Evolutionary conservation across 306 rosid genomes (phyloP).

Genomic region (Biancaea sappan): DNA sequence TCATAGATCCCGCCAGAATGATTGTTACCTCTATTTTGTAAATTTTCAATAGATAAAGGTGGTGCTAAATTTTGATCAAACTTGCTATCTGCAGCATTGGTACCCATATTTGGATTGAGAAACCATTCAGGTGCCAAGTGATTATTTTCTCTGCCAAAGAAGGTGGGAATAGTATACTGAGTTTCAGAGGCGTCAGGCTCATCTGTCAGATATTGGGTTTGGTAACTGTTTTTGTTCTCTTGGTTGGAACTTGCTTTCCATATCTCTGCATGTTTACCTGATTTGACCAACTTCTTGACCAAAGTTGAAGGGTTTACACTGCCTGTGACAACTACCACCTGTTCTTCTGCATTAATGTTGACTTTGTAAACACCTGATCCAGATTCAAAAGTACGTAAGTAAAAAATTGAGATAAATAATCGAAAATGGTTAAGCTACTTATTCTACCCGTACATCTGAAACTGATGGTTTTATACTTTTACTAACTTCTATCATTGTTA

Average conservation of each 20-base stretch:
- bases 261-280: conserved; percentile 64
- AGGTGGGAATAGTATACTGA: conserved; percentile 33
- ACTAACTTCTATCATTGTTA: background rate
- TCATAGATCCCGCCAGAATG: conserved; percentile 31
- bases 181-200: conserved; percentile 20
- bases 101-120: conserved; percentile 24
- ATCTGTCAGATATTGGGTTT: conserved; percentile 30
- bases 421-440: background rate
- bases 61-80: conserved; percentile 17
- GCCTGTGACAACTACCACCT: conserved; percentile 49
- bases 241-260: conserved; percentile 39
- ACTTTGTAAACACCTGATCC: conserved; percentile 56
- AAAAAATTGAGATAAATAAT: background rate
- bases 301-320: conserved; percentile 47
- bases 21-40: background rate
- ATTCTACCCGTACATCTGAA: background rate
- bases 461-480: background rate
- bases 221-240: conserved; percentile 12
- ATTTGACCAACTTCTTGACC: conserved; percentile 47
- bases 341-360: conserved; percentile 47
- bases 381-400: background rate
- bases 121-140: conserved; percentile 29
- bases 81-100: background rate
- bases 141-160: conserved; percentile 25
- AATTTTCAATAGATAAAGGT: conserved; percentile 26